Percentiles rank a stretch among this genome's conserved stretches.
Conservation (phyloP, 139 green algal genomes). For the Yamagishiella unicocca region DNA sequence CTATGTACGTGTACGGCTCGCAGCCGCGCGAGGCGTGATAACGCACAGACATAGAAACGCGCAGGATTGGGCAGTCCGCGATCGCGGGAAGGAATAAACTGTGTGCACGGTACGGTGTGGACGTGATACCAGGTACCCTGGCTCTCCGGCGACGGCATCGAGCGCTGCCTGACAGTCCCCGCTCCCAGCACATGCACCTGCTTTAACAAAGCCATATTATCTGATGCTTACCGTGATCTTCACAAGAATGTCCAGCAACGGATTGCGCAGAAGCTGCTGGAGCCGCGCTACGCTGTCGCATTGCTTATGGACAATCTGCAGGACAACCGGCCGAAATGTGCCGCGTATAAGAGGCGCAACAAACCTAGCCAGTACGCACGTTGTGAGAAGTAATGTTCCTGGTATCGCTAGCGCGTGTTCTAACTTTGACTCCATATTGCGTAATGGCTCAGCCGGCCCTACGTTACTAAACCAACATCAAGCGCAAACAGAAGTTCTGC, state of each 20-base stretch:
- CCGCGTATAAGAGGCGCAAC: not conserved
- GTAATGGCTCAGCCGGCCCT: too few relatives aligned
- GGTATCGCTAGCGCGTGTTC: slow-evolving; percentile 1
- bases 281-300: not conserved
- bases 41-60: not conserved
- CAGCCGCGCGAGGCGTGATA: too few relatives aligned
- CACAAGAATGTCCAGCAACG: slow-evolving; percentile 1
- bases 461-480: too few relatives aligned
- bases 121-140: not conserved
- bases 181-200: too few relatives aligned
- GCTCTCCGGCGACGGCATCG: not conserved
- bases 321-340: not conserved
- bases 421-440: too few relatives aligned
- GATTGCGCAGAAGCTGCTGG: not conserved
- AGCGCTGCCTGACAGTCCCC: not conserved
- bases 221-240: slow-evolving; percentile 29
- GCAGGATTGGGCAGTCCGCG: not conserved
- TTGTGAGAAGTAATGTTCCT: not conserved
- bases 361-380: not conserved
- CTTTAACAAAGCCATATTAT: too few relatives aligned
- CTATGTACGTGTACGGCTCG: too few relatives aligned
- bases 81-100: not conserved
- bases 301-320: not conserved
- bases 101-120: not conserved
- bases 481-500: too few relatives aligned